phyloP scores from a whole-genome alignment of 2,329 filamentous ascomycete genomes.

The Didymella lethalis region DNA sequence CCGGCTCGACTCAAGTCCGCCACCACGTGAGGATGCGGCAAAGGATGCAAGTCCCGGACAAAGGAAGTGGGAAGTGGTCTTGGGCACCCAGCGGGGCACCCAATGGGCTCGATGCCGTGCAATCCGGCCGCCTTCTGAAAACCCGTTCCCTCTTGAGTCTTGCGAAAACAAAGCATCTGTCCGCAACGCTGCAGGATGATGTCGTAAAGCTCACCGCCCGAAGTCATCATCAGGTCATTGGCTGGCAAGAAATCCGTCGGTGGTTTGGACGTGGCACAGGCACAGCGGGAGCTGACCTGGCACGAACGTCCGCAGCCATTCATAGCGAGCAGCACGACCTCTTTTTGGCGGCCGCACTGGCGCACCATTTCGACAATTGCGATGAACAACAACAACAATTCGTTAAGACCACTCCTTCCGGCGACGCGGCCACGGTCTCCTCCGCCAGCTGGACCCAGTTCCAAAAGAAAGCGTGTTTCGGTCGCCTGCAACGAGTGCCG shows the following conservation, averaged over 20 bases:
- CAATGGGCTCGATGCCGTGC: constrained; percentile 3
- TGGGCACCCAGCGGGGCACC: constrained; percentile 1
- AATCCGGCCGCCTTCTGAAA: background rate
- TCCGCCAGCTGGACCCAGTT: constrained; percentile 8
- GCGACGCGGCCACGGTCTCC: constrained; percentile 22
- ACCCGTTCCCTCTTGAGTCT: background rate
- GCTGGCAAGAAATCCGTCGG: constrained; percentile 2
- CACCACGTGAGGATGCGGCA: constrained; percentile 8
- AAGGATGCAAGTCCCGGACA: constrained; percentile 5
- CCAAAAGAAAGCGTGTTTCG: constrained; percentile 24
- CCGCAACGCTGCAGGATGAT: constrained; percentile 3
- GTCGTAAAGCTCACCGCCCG: constrained; percentile 10
- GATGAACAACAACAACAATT: constrained; percentile 21
- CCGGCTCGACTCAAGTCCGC: background rate
- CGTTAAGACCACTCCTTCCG: constrained; percentile 16
- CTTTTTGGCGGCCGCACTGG: constrained; percentile 9
- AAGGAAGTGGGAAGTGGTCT: constrained; percentile 2
- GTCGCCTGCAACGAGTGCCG: constrained; percentile 26
- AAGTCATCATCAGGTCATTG: background rate
- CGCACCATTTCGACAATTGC: constrained; percentile 12
- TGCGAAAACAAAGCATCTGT: constrained; percentile 13
- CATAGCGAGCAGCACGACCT: constrained; percentile 9
- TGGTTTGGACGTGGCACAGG: constrained; percentile 8
- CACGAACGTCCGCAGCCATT: constrained; percentile 4
- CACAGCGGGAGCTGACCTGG: constrained; percentile 2